Conservation (phyloP, 257 asterid species). For the Cinchona pubescens region DNA sequence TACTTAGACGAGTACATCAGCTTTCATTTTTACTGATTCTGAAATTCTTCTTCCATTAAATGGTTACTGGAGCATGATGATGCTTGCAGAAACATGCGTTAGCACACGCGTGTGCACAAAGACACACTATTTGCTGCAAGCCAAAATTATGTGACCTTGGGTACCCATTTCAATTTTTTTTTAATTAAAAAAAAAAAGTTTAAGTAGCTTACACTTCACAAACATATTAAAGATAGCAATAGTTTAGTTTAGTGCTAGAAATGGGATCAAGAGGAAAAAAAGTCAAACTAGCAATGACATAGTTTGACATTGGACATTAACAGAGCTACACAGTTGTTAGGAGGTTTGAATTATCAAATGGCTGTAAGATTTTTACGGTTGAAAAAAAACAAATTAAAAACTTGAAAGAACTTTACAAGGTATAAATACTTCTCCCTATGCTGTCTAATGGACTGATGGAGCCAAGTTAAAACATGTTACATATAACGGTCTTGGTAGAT, state of each 20-base stretch:
- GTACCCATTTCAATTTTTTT: not conserved
- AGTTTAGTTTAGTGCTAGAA: not conserved
- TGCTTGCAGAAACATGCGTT: not conserved
- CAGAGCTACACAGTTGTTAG: not conserved
- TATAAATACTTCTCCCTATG: not conserved
- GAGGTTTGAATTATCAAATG: not conserved
- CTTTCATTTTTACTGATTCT: not conserved
- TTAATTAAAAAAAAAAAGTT: not conserved
- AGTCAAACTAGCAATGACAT: not conserved
- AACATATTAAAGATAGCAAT: not conserved
- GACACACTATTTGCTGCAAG: not conserved
- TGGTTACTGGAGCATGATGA: not conserved
- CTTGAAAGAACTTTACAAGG: not conserved
- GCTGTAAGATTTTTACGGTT: not conserved
- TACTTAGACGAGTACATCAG: not conserved
- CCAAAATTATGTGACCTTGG: not conserved
- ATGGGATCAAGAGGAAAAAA: not conserved
- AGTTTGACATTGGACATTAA: not conserved
- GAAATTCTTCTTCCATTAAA: not conserved
- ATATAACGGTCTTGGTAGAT: not conserved
- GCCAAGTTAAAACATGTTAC: not conserved
- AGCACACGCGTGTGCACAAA: not conserved
- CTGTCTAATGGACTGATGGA: not conserved
- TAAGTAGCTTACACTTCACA: not conserved
- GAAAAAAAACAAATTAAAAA: not conserved